Conservation (phyloP, 345 rosid species). For the Carallia pectinifolia region DNA sequence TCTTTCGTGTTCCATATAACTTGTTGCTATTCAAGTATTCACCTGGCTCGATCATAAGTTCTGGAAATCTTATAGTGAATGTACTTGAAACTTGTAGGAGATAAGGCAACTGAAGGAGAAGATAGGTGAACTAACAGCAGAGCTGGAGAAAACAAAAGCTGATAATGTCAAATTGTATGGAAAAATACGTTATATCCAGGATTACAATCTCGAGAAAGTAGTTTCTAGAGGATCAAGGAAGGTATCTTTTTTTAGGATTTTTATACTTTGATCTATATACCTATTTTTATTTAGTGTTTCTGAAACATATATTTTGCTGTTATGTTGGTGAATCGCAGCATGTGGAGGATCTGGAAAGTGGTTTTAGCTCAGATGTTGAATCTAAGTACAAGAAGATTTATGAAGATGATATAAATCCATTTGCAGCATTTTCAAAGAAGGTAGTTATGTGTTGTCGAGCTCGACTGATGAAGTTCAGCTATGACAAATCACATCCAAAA, state of each 20-base stretch:
- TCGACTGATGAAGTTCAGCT: not conserved
- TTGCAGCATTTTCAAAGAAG: conserved; percentile 98
- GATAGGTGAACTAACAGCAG: conserved; percentile 63
- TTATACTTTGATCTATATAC: not conserved
- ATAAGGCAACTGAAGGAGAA: conserved; percentile 85
- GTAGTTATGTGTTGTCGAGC: conserved; percentile 27
- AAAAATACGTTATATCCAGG: conserved; percentile 94
- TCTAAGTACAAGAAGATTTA: conserved; percentile 98
- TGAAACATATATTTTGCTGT: conserved; percentile 7
- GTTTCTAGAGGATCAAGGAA: conserved; percentile 93
- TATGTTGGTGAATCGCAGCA: conserved; percentile 41
- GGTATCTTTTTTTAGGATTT: conserved; percentile 34
- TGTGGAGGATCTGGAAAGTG: conserved; percentile 89
- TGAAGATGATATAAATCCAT: conserved; percentile 96
- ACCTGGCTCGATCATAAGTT: not conserved
- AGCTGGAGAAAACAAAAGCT: conserved; percentile 87
- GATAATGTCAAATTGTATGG: conserved; percentile 97
- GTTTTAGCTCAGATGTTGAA: conserved; percentile 88
- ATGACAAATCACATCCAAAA: no score
- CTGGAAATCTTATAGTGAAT: not conserved
- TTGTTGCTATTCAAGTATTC: conserved; percentile 1
- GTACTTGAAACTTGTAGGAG: conserved; percentile 50
- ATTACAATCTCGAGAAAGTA: conserved; percentile 90
- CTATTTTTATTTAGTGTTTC: conserved; percentile 8
- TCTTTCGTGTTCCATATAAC: conserved; percentile 9